Percentiles rank a stretch among this genome's conserved stretches.
These are phyloP conservation scores for Yarrowia galli DNA, from an alignment of 1,139 yeast genomes.

Conservation along the genomic window DNA sequence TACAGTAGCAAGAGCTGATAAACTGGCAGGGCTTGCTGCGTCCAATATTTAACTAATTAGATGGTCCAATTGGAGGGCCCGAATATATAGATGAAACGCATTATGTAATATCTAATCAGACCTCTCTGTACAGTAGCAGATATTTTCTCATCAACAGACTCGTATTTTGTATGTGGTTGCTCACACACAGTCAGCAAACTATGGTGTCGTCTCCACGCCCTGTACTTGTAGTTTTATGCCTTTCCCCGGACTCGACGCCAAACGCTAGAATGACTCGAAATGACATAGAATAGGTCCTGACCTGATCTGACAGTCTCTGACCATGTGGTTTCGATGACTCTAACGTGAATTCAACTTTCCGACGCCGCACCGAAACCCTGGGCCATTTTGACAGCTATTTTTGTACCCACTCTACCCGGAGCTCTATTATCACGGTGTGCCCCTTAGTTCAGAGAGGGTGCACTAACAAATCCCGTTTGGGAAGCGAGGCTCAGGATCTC, in stretches of 20 bases:
- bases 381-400: neutral
- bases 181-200: too few species aligned
- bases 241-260: too few species aligned
- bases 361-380: neutral
- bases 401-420: neutral
- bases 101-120: too few species aligned
- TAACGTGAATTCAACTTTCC: neutral
- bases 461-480: conserved; percentile 28
- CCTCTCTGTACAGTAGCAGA: too few species aligned
- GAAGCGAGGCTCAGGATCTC: conserved; percentile 27
- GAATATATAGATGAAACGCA: neutral
- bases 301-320: neutral
- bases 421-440: neutral
- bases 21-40: conserved; percentile 1
- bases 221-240: too few species aligned
- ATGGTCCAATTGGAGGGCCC: neutral
- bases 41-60: neutral
- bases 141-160: too few species aligned
- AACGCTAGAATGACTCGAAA: neutral
- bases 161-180: too few species aligned
- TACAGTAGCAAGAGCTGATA: conserved; percentile 6
- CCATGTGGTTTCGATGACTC: neutral
- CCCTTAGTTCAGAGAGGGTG: conserved; percentile 7
- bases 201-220: too few species aligned
- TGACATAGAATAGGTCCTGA: neutral